Evolutionary conservation across 345 rosid species (phyloP), one percentile per base, ranked within the genome.

Genomic region (Psidium friedrichsthalianum): DNA sequence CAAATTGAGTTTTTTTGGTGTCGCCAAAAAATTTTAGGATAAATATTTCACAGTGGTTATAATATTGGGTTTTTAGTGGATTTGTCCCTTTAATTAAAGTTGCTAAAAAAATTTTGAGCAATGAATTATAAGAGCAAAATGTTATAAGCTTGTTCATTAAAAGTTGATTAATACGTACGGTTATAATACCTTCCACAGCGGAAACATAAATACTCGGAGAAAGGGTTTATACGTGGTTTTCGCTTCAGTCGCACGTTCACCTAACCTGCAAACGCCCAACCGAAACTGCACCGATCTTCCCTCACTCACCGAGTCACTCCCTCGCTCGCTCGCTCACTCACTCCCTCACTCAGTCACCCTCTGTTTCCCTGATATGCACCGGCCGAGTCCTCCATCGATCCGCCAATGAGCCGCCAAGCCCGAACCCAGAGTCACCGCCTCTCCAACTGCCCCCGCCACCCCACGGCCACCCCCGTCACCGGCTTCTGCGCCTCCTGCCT

Each of bases 401-500:
- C 56, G 87, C 86, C 90, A 74, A 95, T 95, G 98, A 89, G 91
- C 59, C 91, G 82, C 83, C 90, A 83, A 22, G 83, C 82, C 47
- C 90, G 20, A 86, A 51, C 64, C 51, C 89, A 47, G 78, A n/a
- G 86, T 88, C 96, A 88, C 84, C 90, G 93, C 49, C 84, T 40
- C 86, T 84, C 90, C 84, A 55, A 89, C 32, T 93, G 94, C 90
- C 90, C 89, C 88, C 97, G 92, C 86, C 98, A 93, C 88, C 93
- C 94, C 25, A 32, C 95, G 61, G 64, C 89, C 53, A 90, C 87
- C 56, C 90, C 98, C 49, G 74, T 92, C 84, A 89, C 93, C 76
- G 93, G 95, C 53, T 91, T 92, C 88, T 95, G 98, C 89, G 92
- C 98, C 69, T 89, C 93, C 80, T 95, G 98, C 86, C 98, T 95